Percentiles rank a stretch among this genome's conserved stretches.
Conservation (phyloP, 176 grass and related monocot species). For the Saccharum spontaneum region DNA sequence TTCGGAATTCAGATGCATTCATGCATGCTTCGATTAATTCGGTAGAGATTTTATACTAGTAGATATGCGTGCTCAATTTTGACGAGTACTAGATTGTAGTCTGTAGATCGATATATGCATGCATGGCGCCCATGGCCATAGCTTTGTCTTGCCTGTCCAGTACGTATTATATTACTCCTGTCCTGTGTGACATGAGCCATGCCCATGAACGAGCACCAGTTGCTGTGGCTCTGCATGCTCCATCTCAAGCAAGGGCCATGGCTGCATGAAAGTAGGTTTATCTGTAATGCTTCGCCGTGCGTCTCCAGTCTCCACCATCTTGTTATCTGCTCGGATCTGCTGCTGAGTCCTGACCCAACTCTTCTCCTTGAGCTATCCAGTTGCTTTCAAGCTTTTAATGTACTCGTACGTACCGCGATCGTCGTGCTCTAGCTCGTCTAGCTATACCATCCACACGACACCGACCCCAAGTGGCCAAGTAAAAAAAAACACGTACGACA, state of each 20-base stretch:
- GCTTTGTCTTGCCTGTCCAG: too few species aligned
- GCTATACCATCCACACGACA: neutral
- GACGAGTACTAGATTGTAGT: too few species aligned
- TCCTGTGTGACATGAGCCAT: neutral
- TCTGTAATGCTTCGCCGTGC: neutral
- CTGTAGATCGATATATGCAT: too few species aligned
- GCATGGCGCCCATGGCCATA: neutral
- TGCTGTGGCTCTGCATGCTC: neutral
- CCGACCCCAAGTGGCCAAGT: too few species aligned
- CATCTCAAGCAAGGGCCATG: neutral
- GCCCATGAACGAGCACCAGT: neutral
- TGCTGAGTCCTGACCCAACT: too few species aligned
- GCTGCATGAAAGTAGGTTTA: neutral
- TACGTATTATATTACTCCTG: too few species aligned
- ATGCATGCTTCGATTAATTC: too few species aligned
- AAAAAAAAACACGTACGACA: too few species aligned
- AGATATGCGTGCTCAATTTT: too few species aligned
- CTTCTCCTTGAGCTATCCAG: neutral
- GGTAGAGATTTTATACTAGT: too few species aligned
- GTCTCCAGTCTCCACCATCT: too few species aligned
- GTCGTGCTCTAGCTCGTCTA: neutral
- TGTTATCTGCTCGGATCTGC: neutral
- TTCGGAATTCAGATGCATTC: too few species aligned
- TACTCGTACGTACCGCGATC: neutral
- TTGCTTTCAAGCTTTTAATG: neutral